These are phyloP conservation scores for Schizosaccharomyces cryophilus DNA, from an alignment of 805 yeast genomes.

Conservation along the genomic window DNA sequence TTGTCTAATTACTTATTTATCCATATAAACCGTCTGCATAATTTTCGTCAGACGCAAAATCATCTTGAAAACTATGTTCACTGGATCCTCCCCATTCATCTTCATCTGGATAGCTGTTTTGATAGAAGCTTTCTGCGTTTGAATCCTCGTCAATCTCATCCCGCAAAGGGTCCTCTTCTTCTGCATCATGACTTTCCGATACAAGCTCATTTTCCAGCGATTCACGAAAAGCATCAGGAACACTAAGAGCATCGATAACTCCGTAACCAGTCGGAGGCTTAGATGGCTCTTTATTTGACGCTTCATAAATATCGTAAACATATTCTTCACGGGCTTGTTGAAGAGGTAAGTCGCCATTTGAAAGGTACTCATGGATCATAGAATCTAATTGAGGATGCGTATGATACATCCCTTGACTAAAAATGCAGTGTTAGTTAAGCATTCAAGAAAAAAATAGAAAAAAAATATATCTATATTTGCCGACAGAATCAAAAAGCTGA, in stretches of 20 bases:
- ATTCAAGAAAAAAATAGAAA: too few species aligned
- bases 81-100: not conserved
- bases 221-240: not conserved
- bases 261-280: not conserved
- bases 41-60: not conserved
- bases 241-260: not conserved
- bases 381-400: not conserved
- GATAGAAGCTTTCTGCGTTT: not conserved
- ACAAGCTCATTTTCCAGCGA: not conserved
- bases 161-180: not conserved
- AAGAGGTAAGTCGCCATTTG: not conserved
- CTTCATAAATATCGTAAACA: not conserved
- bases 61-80: not conserved
- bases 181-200: not conserved
- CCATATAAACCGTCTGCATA: not conserved
- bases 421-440: not conserved
- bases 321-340: not conserved
- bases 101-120: not conserved
- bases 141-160: constrained; percentile 1
- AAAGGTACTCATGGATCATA: not conserved
- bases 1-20: not conserved
- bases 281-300: not conserved
- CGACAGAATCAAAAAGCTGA: too few species aligned
- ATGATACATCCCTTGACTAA: not conserved
- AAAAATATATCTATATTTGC: too few species aligned